Evolutionary conservation across 768 basidiomycete genomes (phyloP), one percentile per base, ranked within the genome.

Genomic region (Phylloporus scabripes): DNA sequence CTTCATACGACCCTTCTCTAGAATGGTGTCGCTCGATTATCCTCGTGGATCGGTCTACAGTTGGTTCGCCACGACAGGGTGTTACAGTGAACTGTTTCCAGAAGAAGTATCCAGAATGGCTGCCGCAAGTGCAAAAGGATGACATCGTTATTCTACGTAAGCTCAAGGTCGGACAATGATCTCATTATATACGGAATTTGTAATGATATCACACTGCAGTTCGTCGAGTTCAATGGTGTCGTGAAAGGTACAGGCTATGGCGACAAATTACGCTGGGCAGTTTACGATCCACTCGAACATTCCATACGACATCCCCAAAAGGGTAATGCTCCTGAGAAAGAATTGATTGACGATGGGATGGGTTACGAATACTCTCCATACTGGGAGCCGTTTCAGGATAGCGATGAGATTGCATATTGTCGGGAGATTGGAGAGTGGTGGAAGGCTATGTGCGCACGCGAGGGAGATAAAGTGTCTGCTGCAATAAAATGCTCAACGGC

Each of bases 21-120:
- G 83, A 82, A 31, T 76, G 68, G 71, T 57, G 48, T 54, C 61
- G 71, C 37, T 73, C 64, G 29, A 49, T 85, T 15, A 62, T 62
- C 9, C 59, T 86, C 14, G 70, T 76, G 7, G 85, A 86, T 55
- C 75, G 78, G 3, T 79, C 79, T 23, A 63, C 63, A n/a, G 54
- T 60, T 24, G 55, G 62, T n/a, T 63, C 23, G 8, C 42, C 59
- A 5, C 46, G 37, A 24, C 50, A 39, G 5, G 63, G 62, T n/a
- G 52, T 74, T 41, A 67, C 45, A 51, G 62, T 76, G 21, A 82
- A 72, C 41, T 79, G 75, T 46, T 87, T 87, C 57, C 72, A 75
- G 6, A 72, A 71, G 53, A 68, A 65, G 41, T 56, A 77, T 52
- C 33, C 57, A 20, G 69, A 75, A 46, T 80, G 75, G 75, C 62